Base-by-base conservation (phyloP, 345 rosid genomes). In the Isatis tinctoria region DNA sequence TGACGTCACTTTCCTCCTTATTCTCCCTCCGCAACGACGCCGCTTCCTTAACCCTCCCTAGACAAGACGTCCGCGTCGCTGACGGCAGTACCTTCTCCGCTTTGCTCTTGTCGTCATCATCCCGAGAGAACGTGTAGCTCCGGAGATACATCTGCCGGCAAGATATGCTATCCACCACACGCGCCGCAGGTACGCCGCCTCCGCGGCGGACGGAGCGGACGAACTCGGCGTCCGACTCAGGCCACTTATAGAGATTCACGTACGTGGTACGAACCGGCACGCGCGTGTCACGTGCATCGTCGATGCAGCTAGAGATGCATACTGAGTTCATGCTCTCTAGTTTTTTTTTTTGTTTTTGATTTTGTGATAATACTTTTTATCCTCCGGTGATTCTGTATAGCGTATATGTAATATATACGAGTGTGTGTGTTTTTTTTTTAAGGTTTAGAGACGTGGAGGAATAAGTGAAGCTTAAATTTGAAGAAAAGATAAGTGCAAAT, bases 101-200 rank as follows among this genome's bases (percentile, higher is more conserved):
- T n/a, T 64, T 71, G 16, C 41, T 77, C 44, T 72, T 59, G 28
- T 65, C 71, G 13, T 59, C 67, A 16, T 85, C 90, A 51, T 87
- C 84, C 56, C 87, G 74, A 14, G 90, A 83, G 60, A 92, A 92
- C 2, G 91, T 85, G 79, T 92, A 92, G 87, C 96, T 92, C 48
- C 96, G 83, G 3, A 92, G 82, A 70, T 88, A 92, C 81, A 87
- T 87, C 76, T 92, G 96, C 74, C 98, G 72, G 80, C 96, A 88
- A 14, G 94, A 90, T 69, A 88, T 85, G 67, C 89, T 88, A 72
- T 92, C 98, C 41, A 92, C 94, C 7, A 90, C 94, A 60, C 84
- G 81, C 48, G 64, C 37, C 22, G 45, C 54, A 37, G 69, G 63
- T 53, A 44, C 72, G 58, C 18, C 70, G 9, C 82, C 65, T 49